These are phyloP conservation scores for Inga oerstediana DNA, from an alignment of 306 rosid genomes.

Conservation along the genomic window DNA sequence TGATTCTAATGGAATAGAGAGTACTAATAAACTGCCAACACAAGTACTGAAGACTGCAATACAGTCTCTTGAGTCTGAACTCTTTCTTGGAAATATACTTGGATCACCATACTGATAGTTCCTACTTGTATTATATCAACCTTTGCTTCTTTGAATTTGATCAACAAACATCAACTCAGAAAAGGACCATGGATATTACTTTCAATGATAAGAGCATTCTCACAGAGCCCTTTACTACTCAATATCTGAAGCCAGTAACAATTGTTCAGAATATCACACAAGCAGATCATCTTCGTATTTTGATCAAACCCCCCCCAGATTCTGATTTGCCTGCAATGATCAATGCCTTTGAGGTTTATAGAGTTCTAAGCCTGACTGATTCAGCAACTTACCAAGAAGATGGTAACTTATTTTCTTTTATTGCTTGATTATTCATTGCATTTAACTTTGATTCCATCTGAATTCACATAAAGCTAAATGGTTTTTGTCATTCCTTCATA, in stretches of 20 bases:
- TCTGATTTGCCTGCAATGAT: not conserved
- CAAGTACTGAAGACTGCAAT: conserved; percentile 19
- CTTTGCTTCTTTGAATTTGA: conserved; percentile 31
- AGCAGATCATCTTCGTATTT: not conserved
- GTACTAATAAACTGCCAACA: conserved; percentile 32
- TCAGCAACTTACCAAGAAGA: not conserved
- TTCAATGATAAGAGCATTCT: conserved; percentile 17
- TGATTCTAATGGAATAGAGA: not conserved
- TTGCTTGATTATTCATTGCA: too few relatives aligned
- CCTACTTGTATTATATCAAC: not conserved
- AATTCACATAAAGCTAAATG: not conserved
- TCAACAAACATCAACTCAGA: conserved; percentile 28
- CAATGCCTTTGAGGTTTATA: not conserved
- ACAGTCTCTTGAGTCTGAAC: not conserved
- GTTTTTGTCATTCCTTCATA: too few relatives aligned
- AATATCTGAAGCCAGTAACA: conserved; percentile 29
- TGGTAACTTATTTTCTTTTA: not conserved
- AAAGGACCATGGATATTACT: conserved; percentile 37
- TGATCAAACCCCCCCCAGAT: not conserved
- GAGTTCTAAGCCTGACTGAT: not conserved
- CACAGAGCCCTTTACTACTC: conserved; percentile 25
- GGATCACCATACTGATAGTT: not conserved
- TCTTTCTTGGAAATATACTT: not conserved
- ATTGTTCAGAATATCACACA: not conserved
- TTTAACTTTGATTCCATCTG: not conserved